Percentiles rank a stretch among this genome's conserved stretches.
Evolutionary conservation across 2,329 filamentous ascomycete genomes (phyloP).

Genomic region (Epichloe sp.): DNA sequence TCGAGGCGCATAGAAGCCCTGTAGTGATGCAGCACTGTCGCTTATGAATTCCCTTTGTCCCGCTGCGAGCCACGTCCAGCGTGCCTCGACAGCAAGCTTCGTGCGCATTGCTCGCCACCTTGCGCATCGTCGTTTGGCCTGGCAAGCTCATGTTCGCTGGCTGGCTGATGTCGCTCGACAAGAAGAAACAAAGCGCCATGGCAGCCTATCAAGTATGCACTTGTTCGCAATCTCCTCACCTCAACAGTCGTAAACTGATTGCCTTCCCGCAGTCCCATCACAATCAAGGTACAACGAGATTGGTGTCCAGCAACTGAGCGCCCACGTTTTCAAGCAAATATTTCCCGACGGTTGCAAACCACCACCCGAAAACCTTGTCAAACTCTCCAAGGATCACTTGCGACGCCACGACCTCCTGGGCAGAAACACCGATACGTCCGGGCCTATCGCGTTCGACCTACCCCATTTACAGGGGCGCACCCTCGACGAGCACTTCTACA

Average conservation of each 20-base stretch:
- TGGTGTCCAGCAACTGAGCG: conserved; percentile 85
- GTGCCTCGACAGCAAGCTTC: conserved; percentile 32
- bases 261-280: conserved; percentile 26
- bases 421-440: conserved; percentile 68
- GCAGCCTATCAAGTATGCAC: conserved; percentile 29
- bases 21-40: conserved; percentile 14
- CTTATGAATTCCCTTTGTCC: conserved; percentile 18
- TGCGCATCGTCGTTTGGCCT: conserved; percentile 24
- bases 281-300: conserved; percentile 77
- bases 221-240: neutral
- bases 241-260: neutral
- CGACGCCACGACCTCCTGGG: conserved; percentile 74
- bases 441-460: conserved; percentile 75
- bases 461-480: conserved; percentile 66
- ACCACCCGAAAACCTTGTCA: conserved; percentile 58
- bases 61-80: conserved; percentile 24
- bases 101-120: conserved; percentile 37
- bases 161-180: conserved; percentile 24
- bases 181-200: conserved; percentile 8
- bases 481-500: conserved; percentile 89
- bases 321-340: conserved; percentile 68
- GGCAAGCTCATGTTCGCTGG: conserved; percentile 29
- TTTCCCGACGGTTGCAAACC: conserved; percentile 49
- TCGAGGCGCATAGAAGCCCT: conserved; percentile 7
- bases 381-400: conserved; percentile 72